These are phyloP conservation scores for Cytospora piceae DNA, from an alignment of 2,329 filamentous ascomycete species.

Conservation along the genomic window DNA sequence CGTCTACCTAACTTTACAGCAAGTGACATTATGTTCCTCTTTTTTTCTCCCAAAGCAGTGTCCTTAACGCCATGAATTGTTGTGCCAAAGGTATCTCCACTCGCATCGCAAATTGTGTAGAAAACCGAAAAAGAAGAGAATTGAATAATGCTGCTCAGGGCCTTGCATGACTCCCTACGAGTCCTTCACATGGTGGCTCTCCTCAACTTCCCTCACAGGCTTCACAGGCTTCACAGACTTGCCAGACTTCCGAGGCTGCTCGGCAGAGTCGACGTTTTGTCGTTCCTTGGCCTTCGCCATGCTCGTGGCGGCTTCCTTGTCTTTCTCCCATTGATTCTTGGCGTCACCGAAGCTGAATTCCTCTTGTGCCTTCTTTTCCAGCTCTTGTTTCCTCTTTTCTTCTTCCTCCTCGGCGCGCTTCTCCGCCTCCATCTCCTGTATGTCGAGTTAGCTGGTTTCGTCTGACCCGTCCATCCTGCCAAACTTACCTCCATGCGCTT, in stretches of 20 bases:
- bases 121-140: constrained; percentile 8
- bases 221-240: constrained; percentile 23
- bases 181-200: constrained; percentile 11
- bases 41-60: constrained; percentile 29
- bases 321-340: constrained; percentile 83
- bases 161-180: constrained; percentile 4
- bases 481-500: constrained; percentile 83
- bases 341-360: constrained; percentile 70
- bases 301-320: constrained; percentile 64
- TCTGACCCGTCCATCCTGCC: neutral
- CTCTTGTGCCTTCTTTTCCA: constrained; percentile 77
- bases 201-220: constrained; percentile 13
- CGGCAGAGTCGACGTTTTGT: constrained; percentile 26
- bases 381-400: constrained; percentile 73
- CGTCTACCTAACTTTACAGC: constrained; percentile 17
- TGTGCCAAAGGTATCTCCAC: constrained; percentile 16
- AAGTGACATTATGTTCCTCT: constrained; percentile 11
- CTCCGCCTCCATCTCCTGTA: constrained; percentile 89
- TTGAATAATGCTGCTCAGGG: constrained; percentile 9
- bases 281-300: constrained; percentile 66
- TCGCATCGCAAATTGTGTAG: constrained; percentile 8
- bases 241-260: constrained; percentile 26
- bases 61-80: constrained; percentile 24
- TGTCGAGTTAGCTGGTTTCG: constrained; percentile 29
- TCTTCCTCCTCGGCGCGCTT: constrained; percentile 78